A percentile compares a stretch with the other conserved stretches of the same genome.
Evolutionary conservation across 306 rosid species (phyloP).

Genomic region (Neltuma alba): DNA sequence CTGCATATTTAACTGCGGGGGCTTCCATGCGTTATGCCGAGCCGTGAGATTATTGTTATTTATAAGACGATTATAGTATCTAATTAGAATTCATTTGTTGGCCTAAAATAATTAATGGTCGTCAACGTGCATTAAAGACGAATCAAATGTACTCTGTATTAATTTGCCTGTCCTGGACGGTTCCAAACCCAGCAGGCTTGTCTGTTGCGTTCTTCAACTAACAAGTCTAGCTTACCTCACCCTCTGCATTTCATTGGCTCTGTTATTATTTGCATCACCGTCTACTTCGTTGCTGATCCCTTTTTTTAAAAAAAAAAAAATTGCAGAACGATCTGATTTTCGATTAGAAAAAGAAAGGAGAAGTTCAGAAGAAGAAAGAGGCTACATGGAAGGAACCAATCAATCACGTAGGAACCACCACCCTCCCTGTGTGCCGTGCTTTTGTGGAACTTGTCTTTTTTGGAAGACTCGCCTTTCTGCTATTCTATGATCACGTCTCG

Average conservation of each 20-base stretch:
- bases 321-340: neutral
- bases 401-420: slow-evolving; percentile 14
- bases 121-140: neutral
- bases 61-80: neutral
- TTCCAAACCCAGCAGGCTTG: slow-evolving; percentile 45
- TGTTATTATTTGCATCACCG: slow-evolving; percentile 31
- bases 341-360: neutral
- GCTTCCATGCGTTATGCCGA: neutral
- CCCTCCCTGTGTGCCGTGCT: neutral
- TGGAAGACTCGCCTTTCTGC: neutral
- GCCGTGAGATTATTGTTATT: neutral
- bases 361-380: neutral
- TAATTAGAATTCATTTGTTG: neutral
- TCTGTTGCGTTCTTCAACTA: slow-evolving; percentile 49
- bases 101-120: neutral
- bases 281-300: neutral
- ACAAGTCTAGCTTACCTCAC: slow-evolving; percentile 9
- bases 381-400: neutral
- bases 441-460: neutral
- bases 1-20: too few relatives aligned
- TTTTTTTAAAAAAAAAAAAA: neutral
- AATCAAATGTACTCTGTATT: slow-evolving; percentile 13
- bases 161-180: slow-evolving; percentile 48
- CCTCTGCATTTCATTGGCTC: neutral
- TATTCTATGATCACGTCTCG: neutral